Percentiles rank a stretch among this genome's conserved stretches.
Evolutionary conservation across 192 early-diverging fungal genomes (phyloP).

Genomic region (Chytriomyces sp.): DNA sequence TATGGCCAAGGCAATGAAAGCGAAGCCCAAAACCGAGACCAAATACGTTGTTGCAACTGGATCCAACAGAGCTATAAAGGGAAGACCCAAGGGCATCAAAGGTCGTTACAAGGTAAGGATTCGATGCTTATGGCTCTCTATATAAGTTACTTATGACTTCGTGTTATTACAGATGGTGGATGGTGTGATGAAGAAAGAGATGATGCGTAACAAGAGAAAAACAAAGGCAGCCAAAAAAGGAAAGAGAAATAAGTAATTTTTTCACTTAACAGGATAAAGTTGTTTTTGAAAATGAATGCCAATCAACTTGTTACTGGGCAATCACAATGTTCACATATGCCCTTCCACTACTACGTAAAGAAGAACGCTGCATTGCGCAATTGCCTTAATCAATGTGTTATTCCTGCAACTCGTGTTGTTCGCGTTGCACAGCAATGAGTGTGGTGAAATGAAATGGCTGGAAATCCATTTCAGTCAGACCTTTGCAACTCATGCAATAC

Average conservation of each 20-base stretch:
- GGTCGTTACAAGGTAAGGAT: constrained; percentile 73
- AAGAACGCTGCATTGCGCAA: too few species aligned
- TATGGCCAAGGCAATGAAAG: constrained; percentile 63
- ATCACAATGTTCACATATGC: too few species aligned
- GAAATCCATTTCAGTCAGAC: too few species aligned
- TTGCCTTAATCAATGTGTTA: too few species aligned
- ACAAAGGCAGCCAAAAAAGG: constrained; percentile 63
- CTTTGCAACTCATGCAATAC: too few species aligned
- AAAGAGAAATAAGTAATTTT: constrained; percentile 31
- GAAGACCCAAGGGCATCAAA: constrained; percentile 96
- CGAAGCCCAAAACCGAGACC: constrained; percentile 70
- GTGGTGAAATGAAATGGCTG: too few species aligned
- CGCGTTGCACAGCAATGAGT: too few species aligned
- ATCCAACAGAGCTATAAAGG: constrained; percentile 77
- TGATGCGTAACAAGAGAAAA: constrained; percentile 78
- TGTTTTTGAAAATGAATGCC: not conserved
- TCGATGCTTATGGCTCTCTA: not conserved
- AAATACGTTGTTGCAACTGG: constrained; percentile 91
- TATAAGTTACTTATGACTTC: not conserved
- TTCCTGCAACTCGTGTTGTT: too few species aligned
- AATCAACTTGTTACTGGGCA: too few species aligned
- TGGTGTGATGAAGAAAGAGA: constrained; percentile 93
- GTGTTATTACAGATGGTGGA: constrained; percentile 79
- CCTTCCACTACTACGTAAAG: too few species aligned
- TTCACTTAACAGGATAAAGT: not conserved